phyloP scores from a whole-genome alignment of 1,139 yeast species.

The Pneumocystis jirovecii region DNA sequence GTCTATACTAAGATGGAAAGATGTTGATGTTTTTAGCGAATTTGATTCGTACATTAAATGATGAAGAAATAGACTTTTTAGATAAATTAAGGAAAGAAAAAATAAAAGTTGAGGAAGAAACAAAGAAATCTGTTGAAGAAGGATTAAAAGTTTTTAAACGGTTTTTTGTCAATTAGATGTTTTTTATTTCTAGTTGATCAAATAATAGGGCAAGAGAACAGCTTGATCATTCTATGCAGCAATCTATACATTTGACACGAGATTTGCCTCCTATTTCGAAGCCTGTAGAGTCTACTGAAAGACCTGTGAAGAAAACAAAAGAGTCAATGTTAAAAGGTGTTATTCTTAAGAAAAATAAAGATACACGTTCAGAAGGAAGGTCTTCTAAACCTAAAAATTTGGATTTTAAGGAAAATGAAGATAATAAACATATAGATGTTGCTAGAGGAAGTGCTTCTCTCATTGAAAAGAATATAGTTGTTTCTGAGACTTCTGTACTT shows the following conservation, averaged over 20 bases:
- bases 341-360: not conserved
- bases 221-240: not conserved
- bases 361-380: not conserved
- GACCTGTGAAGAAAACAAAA: not conserved
- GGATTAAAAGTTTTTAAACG: not conserved
- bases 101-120: conserved; percentile 9
- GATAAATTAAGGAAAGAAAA: conserved; percentile 15
- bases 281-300: not conserved
- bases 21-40: conserved; percentile 6
- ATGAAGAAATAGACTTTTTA: conserved; percentile 18
- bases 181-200: not conserved
- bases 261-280: not conserved
- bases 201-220: not conserved
- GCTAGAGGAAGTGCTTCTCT: not conserved
- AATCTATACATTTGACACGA: not conserved
- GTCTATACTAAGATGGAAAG: not conserved
- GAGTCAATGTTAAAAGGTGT: not conserved
- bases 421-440: not conserved
- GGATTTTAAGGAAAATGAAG: not conserved
- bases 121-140: not conserved
- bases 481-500: not conserved
- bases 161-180: not conserved
- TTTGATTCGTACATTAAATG: conserved; percentile 17
- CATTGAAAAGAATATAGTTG: not conserved
- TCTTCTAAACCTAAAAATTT: not conserved